Conservation (phyloP, 2,329 filamentous ascomycete species). For the Monosporascus sp. region DNA sequence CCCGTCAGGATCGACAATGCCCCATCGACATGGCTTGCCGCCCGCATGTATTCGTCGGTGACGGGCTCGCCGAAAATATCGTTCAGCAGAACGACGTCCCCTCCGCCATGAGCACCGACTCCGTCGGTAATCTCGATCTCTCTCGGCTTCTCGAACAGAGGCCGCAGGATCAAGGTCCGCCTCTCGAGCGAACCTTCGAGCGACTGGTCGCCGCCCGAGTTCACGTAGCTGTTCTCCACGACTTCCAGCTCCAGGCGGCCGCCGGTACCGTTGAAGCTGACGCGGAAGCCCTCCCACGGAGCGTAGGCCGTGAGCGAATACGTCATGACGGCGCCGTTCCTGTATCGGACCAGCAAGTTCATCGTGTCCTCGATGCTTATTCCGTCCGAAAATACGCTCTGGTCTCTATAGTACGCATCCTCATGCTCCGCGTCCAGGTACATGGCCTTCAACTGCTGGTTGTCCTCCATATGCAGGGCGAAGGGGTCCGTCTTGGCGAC, state of each 20-base stretch:
- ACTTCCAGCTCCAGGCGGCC: conserved; percentile 57
- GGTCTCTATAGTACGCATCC: conserved; percentile 56
- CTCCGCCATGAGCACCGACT: conserved; percentile 54
- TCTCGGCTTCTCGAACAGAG: conserved; percentile 50
- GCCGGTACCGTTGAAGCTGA: conserved; percentile 53
- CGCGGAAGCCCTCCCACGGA: conserved; percentile 57
- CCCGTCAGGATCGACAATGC: conserved; percentile 55
- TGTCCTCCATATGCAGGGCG: conserved; percentile 48
- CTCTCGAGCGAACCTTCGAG: conserved; percentile 48
- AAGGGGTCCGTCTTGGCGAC: conserved; percentile 51
- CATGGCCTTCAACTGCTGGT: conserved; percentile 50
- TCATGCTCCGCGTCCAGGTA: conserved; percentile 60
- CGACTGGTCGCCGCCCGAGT: conserved; percentile 53
- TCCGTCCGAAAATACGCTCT: conserved; percentile 58
- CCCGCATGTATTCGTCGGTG: conserved; percentile 47
- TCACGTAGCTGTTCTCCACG: conserved; percentile 57
- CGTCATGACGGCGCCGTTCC: conserved; percentile 51
- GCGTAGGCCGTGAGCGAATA: conserved; percentile 57
- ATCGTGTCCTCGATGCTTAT: conserved; percentile 62
- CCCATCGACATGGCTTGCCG: conserved; percentile 54
- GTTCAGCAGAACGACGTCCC: conserved; percentile 50
- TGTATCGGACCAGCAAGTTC: conserved; percentile 54
- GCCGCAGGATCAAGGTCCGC: conserved; percentile 43
- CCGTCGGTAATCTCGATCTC: conserved; percentile 49
- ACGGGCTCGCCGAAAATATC: conserved; percentile 52